These are phyloP conservation scores for Xanthoconium stramineum DNA, from an alignment of 768 basidiomycete species.

Conservation along the genomic window DNA sequence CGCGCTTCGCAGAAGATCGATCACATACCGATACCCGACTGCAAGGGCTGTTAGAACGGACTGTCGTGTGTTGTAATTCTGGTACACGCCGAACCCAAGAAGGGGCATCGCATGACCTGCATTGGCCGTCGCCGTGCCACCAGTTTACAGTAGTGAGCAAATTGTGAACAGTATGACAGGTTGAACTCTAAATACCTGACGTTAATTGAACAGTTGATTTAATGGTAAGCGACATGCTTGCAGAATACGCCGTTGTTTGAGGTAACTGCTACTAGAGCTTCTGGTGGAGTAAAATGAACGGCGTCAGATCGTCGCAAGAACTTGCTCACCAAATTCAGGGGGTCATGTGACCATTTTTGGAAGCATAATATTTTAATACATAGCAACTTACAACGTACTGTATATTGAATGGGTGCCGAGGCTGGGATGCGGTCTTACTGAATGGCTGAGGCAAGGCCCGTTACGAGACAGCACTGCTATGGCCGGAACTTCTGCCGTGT, in stretches of 20 bases:
- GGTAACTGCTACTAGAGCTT: conserved; percentile 5
- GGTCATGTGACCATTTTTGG: background rate
- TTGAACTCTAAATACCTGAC: conserved; percentile 31
- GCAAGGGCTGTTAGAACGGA: conserved; percentile 61
- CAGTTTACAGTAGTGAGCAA: background rate
- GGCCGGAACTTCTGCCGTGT: conserved; percentile 9
- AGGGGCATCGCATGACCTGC: conserved; percentile 58
- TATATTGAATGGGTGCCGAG: too few species aligned
- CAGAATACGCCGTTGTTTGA: conserved; percentile 8
- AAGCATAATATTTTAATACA: background rate
- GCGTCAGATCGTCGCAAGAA: conserved; percentile 7
- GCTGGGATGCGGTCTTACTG: too few species aligned
- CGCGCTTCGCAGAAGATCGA: background rate
- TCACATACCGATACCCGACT: conserved; percentile 57
- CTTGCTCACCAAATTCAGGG: background rate
- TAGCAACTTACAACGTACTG: too few species aligned
- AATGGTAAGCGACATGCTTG: conserved; percentile 29
- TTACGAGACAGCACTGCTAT: conserved; percentile 15
- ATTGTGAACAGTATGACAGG: background rate
- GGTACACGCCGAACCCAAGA: conserved; percentile 70
- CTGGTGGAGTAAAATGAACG: conserved; percentile 4
- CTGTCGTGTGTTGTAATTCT: conserved; percentile 53
- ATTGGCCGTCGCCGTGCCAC: background rate
- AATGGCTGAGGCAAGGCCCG: background rate
- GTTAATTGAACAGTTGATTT: conserved; percentile 32